phyloP scores from a whole-genome alignment of 495 filamentous ascomycete species.

The Hypoxylon rickii region DNA sequence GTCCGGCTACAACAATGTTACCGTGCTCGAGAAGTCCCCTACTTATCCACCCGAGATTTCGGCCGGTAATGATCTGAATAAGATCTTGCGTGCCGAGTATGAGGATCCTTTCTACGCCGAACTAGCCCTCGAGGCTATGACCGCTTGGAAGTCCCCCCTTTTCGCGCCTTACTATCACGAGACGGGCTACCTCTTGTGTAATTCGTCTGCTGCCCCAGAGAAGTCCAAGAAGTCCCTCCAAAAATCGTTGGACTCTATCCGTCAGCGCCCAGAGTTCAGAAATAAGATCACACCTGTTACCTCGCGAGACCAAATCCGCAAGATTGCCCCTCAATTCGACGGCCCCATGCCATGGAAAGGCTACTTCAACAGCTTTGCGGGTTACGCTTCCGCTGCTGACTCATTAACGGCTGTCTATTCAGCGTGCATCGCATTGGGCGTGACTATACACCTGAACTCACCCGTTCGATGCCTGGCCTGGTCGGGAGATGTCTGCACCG shows the following conservation, averaged over 20 bases:
- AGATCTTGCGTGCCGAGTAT: slow-evolving; percentile 61
- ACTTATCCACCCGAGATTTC: slow-evolving; percentile 49
- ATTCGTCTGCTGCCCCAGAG: slow-evolving; percentile 50
- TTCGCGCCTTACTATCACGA: slow-evolving; percentile 60
- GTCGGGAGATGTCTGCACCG: slow-evolving; percentile 20
- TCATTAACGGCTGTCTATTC: slow-evolving; percentile 39
- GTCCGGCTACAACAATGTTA: slow-evolving; percentile 49
- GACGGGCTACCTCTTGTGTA: slow-evolving; percentile 58
- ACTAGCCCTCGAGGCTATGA: slow-evolving; percentile 46
- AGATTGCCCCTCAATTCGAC: slow-evolving; percentile 49
- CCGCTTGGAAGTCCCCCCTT: slow-evolving; percentile 40
- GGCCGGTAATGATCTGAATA: slow-evolving; percentile 59
- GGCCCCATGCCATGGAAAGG: slow-evolving; percentile 57
- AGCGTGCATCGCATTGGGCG: slow-evolving; percentile 36
- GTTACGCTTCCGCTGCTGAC: slow-evolving; percentile 57
- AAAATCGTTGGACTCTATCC: slow-evolving; percentile 50
- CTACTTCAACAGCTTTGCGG: slow-evolving; percentile 59
- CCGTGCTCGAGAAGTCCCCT: slow-evolving; percentile 49
- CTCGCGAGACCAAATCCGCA: slow-evolving; percentile 42
- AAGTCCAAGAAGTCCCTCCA: slow-evolving; percentile 53
- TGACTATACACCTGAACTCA: slow-evolving; percentile 38
- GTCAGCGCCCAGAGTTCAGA: slow-evolving; percentile 41
- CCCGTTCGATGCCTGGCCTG: slow-evolving; percentile 29
- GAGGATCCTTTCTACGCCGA: slow-evolving; percentile 60
- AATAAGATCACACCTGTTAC: slow-evolving; percentile 45